Base-by-base conservation (phyloP, 768 basidiomycete genomes). In the Suillus luteus region DNA sequence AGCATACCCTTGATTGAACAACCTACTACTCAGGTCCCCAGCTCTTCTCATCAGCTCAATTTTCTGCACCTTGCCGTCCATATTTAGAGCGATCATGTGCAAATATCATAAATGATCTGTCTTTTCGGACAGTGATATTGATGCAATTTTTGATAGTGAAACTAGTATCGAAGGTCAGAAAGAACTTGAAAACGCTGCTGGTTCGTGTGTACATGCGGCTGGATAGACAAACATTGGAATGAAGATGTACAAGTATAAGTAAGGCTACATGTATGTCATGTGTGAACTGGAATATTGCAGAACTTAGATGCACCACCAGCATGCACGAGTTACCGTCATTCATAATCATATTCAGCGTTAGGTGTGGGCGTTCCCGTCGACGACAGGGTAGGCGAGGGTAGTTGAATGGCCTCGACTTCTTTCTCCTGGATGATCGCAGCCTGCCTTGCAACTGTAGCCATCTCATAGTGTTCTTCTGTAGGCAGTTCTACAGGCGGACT, bases 161-260 rank as follows among this genome's bases (percentile, higher is more conserved):
- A 80, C 80, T 81, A 67, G 86, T 89, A 27, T 83, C 87, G 54
- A 87, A 86, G 67, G 84, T 86, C 40, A 83, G 92, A 64, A 91
- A 86, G 68, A 88, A 92, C 65, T 92, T 10, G 10, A 10, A 54
- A 54, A 54, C 11, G 31, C 19, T 54, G 17, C 17, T 33, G 33
- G n/a, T 35, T 37, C 55, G 35, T 24, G 57, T 58, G 1, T 55
- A 6, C 22, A 48, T 48, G 27, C 27, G 27, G 22, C 55, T 57
- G 24, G 24, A 24, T 49, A 57, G 38, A 41, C 31, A 27, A 41
- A 19, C 27, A 58, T 41, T 31, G 3, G 40, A 41, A 41, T 19
- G 40, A 8, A 31, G 44, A 62, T 59, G 64, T 41, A 43, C 57
- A 41, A 19, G 24, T 54, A n/a, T 54, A 31, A 60, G 37, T 55